Percentiles rank a stretch among this genome's conserved stretches.
Conservation (phyloP, 2,329 filamentous ascomycete species). For the Gnomoniopsis smithogilvyi region DNA sequence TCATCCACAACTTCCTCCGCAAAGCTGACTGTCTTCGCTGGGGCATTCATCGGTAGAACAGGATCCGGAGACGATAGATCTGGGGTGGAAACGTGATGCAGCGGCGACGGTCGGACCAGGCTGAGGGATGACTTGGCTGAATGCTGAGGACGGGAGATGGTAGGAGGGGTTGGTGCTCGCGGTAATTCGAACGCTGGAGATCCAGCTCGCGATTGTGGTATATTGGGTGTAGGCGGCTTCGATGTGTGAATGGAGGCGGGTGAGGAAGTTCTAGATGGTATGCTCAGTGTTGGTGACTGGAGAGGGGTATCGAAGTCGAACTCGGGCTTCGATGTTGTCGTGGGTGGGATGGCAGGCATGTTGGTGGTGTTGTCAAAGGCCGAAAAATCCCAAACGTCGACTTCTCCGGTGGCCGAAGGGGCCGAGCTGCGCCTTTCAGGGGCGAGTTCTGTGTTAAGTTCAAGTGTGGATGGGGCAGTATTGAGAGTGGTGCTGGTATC, state of each 20-base stretch:
- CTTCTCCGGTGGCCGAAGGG: neutral
- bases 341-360: slow-evolving; percentile 10
- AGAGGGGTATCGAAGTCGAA: slow-evolving; percentile 17
- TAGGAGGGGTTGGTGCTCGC: slow-evolving; percentile 1
- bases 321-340: slow-evolving; percentile 13
- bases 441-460: neutral
- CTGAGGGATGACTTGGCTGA: slow-evolving; percentile 11
- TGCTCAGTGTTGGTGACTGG: slow-evolving; percentile 8
- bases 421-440: neutral
- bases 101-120: slow-evolving; percentile 10
- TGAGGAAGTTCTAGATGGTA: slow-evolving; percentile 5
- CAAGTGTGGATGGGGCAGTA: neutral
- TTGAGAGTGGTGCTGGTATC: neutral
- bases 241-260: neutral
- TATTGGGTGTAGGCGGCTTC: neutral
- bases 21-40: slow-evolving; percentile 5
- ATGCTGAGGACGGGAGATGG: slow-evolving; percentile 3
- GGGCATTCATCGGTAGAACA: neutral
- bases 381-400: slow-evolving; percentile 15
- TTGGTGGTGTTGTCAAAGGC: slow-evolving; percentile 12
- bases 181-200: slow-evolving; percentile 3
- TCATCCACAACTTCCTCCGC: slow-evolving; percentile 15
- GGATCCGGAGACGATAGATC: slow-evolving; percentile 7
- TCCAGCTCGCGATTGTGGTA: neutral
- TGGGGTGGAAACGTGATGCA: slow-evolving; percentile 12